Evolutionary conservation across 495 filamentous ascomycete species (phyloP).

Genomic region (Parathielavia hyrcaniae): DNA sequence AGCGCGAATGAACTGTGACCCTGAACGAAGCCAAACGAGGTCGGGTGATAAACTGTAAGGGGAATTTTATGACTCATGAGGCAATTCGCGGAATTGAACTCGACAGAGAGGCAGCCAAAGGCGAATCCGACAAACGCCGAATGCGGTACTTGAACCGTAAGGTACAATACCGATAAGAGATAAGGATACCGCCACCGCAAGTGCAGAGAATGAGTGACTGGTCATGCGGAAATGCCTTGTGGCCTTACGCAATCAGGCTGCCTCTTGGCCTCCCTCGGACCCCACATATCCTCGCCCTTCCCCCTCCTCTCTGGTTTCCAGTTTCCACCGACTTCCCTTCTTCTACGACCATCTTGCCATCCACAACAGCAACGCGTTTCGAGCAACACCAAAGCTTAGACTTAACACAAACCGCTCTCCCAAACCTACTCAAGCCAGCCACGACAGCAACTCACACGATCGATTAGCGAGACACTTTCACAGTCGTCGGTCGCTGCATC

Average conservation of each 20-base stretch:
- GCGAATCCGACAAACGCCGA: neutral
- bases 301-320: conserved; percentile 23
- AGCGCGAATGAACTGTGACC: too few species aligned
- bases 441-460: conserved; percentile 12
- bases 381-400: conserved; percentile 10
- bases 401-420: neutral
- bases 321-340: conserved; percentile 19
- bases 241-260: conserved; percentile 21
- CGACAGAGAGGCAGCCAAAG: conserved; percentile 9
- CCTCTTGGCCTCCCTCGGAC: neutral
- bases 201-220: conserved; percentile 5
- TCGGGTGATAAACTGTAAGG: too few species aligned
- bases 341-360: conserved; percentile 21
- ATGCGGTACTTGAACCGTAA: too few species aligned
- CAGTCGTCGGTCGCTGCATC: conserved; percentile 43
- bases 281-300: conserved; percentile 26
- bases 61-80: neutral
- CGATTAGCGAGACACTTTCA: conserved; percentile 34
- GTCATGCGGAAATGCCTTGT: conserved; percentile 24
- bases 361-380: conserved; percentile 28
- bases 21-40: too few species aligned
- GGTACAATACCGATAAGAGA: too few species aligned
- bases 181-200: neutral
- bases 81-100: neutral
- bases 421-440: conserved; percentile 2